Conservation (phyloP, 1,284 basidiomycete species). For the Trichosporon ovoides region DNA sequence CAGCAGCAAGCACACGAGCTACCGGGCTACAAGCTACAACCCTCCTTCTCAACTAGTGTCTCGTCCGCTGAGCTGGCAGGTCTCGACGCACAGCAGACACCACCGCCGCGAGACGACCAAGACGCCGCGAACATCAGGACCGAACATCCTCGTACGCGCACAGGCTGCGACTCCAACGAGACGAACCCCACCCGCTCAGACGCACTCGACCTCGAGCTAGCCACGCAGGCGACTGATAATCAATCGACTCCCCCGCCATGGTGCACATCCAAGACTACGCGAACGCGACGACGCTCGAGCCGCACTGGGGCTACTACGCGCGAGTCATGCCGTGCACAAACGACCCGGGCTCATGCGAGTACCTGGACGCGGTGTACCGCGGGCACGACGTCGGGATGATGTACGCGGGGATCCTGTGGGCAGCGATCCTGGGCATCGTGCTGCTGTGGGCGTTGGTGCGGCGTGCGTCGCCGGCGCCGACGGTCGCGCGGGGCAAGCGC, state of each 20-base stretch:
- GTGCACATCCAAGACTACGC: conserved; percentile 32
- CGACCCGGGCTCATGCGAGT: conserved; percentile 33
- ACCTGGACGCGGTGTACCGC: conserved; percentile 34
- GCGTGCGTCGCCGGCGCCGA: not conserved
- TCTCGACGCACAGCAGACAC: too few relatives aligned
- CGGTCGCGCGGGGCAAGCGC: not conserved
- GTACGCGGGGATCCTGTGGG: conserved; percentile 31
- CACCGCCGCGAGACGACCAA: too few relatives aligned
- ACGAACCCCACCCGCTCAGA: too few relatives aligned
- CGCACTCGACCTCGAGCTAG: not conserved
- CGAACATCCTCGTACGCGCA: too few relatives aligned
- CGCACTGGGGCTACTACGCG: conserved; percentile 35
- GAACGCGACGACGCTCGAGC: conserved; percentile 21
- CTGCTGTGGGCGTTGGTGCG: conserved; percentile 21
- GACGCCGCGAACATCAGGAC: too few relatives aligned
- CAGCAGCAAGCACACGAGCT: too few relatives aligned
- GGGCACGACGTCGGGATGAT: conserved; percentile 33
- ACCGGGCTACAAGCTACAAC: too few relatives aligned
- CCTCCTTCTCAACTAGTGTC: too few relatives aligned
- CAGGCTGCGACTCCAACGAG: too few relatives aligned
- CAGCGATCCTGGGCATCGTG: conserved; percentile 21
- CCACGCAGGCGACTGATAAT: too few relatives aligned
- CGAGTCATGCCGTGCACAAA: conserved; percentile 33
- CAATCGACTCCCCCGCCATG: not conserved
- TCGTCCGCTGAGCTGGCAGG: too few relatives aligned